phyloP scores from a whole-genome alignment of 2,329 filamentous ascomycete genomes.

The Aspergillus proliferans region DNA sequence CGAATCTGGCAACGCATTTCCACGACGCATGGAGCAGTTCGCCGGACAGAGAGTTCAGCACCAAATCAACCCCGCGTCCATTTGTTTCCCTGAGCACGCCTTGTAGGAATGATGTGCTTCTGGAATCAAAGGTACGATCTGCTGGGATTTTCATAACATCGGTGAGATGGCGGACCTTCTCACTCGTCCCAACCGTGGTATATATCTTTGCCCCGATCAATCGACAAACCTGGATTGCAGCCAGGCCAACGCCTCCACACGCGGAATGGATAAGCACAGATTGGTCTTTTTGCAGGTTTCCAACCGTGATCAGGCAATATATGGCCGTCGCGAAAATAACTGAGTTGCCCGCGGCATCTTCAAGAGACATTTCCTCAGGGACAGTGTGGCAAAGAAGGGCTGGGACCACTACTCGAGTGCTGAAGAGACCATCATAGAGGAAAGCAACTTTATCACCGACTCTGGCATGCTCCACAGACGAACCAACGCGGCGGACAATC shows the following conservation, averaged over 20 bases:
- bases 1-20: not conserved
- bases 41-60: slow-evolving; percentile 10
- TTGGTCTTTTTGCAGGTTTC: too few species aligned
- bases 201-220: not conserved
- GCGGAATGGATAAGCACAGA: too few species aligned
- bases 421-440: not conserved
- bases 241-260: not conserved
- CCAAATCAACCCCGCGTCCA: slow-evolving; percentile 5
- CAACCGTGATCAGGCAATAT: too few species aligned
- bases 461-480: not conserved
- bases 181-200: not conserved
- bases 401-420: not conserved
- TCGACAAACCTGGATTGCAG: slow-evolving; percentile 11
- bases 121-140: not conserved
- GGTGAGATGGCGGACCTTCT: not conserved
- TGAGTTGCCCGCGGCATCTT: too few species aligned
- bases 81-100: not conserved
- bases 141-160: not conserved
- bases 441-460: slow-evolving; percentile 1
- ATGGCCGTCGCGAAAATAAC: too few species aligned
- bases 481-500: slow-evolving; percentile 1
- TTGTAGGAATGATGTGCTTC: not conserved
- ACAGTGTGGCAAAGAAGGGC: not conserved
- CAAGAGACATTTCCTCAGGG: too few species aligned
- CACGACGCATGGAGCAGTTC: slow-evolving; percentile 2